Conservation (phyloP, 2,329 filamentous ascomycete genomes). For the Colletotrichum acutatum region DNA sequence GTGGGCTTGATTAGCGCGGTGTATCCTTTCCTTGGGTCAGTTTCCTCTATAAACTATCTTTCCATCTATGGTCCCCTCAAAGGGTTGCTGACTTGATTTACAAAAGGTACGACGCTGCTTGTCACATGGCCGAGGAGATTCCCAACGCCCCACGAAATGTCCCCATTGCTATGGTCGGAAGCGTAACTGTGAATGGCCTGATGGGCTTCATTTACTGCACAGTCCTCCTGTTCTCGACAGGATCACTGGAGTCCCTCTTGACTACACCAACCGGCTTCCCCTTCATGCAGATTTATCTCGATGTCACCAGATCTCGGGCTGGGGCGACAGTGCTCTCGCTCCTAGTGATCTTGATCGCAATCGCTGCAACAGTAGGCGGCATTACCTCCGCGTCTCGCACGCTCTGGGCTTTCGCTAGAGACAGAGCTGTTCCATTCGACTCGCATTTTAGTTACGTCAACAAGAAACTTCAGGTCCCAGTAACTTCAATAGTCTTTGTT, state of each 20-base stretch:
- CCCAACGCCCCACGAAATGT: conserved; percentile 45
- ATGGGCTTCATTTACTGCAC: conserved; percentile 55
- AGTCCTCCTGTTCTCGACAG: conserved; percentile 55
- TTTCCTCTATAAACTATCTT: not conserved
- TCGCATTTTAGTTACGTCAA: conserved; percentile 49
- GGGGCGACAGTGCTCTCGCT: conserved; percentile 44
- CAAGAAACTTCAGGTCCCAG: conserved; percentile 45
- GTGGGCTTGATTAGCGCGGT: conserved; percentile 45
- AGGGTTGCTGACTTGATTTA: not conserved
- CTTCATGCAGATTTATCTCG: conserved; percentile 52
- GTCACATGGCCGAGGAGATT: conserved; percentile 48
- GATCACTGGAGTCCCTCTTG: conserved; percentile 50
- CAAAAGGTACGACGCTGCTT: conserved; percentile 45
- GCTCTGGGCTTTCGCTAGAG: conserved; percentile 51
- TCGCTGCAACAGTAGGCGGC: conserved; percentile 44
- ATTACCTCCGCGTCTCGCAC: conserved; percentile 49
- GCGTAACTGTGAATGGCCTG: conserved; percentile 53
- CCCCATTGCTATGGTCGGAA: conserved; percentile 47
- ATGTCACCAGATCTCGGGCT: conserved; percentile 40
- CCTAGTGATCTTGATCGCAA: conserved; percentile 40
- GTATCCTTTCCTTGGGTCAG: conserved; percentile 47
- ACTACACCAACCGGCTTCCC: conserved; percentile 54
- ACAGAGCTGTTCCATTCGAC: conserved; percentile 49
- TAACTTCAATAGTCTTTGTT: conserved; percentile 41
- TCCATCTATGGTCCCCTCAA: rapidly evolving